These are phyloP conservation scores for Hordeum pubiflorum DNA, from an alignment of 202 grass and related monocot species.

Conservation along the genomic window DNA sequence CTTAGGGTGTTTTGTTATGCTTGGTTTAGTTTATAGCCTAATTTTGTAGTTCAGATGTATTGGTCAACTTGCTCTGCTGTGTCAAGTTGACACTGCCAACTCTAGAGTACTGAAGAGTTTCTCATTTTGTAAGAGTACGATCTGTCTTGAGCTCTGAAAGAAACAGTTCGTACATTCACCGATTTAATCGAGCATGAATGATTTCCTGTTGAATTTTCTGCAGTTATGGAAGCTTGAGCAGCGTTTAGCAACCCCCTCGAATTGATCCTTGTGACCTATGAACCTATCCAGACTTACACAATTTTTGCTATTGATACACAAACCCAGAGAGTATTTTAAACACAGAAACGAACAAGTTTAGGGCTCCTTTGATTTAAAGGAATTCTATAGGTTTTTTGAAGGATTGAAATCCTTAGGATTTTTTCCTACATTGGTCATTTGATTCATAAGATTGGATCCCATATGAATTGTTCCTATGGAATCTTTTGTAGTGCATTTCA, in stretches of 20 bases:
- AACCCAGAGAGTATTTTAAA: neutral
- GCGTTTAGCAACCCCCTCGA: neutral
- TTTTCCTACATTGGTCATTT: too few species aligned
- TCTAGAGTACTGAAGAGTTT: neutral
- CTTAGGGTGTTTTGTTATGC: neutral
- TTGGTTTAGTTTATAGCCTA: neutral
- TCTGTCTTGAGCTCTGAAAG: neutral
- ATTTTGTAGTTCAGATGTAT: constrained; percentile 9
- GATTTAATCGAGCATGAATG: neutral
- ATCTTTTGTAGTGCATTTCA: too few species aligned
- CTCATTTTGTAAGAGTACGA: neutral
- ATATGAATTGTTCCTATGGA: too few species aligned
- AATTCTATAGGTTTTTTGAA: too few species aligned
- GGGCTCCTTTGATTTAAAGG: too few species aligned
- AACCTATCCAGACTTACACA: neutral
- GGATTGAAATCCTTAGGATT: too few species aligned
- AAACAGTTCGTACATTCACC: neutral
- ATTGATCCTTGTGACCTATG: neutral
- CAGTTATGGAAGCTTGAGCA: neutral
- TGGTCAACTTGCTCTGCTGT: neutral
- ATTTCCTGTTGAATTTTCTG: neutral
- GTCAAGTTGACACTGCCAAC: neutral
- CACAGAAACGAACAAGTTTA: neutral
- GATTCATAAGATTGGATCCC: too few species aligned
- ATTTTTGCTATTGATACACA: neutral